phyloP scores from a whole-genome alignment of 352 stramenopile genomes.

The Phytopythium delawarense region DNA sequence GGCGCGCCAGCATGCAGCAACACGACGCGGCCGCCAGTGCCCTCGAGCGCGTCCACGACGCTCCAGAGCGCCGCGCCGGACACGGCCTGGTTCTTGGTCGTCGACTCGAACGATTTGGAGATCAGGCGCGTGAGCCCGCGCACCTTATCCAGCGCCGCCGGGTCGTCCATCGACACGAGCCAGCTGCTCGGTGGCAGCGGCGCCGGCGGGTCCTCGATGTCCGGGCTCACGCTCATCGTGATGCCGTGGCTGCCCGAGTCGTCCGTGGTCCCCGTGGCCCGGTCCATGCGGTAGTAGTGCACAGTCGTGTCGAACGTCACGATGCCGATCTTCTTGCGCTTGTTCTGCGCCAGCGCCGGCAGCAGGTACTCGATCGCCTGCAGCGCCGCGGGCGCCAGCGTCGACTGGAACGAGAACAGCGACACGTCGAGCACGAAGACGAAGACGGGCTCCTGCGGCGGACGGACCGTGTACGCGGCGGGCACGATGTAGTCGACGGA shows the following conservation, averaged over 20 bases:
- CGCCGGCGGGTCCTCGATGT: constrained; percentile 76
- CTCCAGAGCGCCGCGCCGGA: constrained; percentile 75
- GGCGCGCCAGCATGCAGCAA: constrained; percentile 76
- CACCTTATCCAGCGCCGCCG: constrained; percentile 64
- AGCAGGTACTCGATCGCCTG: constrained; percentile 80
- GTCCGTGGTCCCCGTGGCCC: constrained; percentile 14
- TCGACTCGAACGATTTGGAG: constrained; percentile 58
- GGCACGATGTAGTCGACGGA: constrained; percentile 87
- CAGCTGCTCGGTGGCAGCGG: constrained; percentile 71
- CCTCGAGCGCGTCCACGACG: constrained; percentile 62
- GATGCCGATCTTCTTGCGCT: constrained; percentile 86
- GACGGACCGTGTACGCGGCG: constrained; percentile 74
- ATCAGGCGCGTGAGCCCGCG: constrained; percentile 66
- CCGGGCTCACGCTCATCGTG: constrained; percentile 70
- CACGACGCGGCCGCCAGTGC: constrained; percentile 61
- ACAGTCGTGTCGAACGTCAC: constrained; percentile 81
- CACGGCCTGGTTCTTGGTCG: constrained; percentile 74
- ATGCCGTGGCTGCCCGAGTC: constrained; percentile 40
- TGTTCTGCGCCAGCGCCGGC: constrained; percentile 69
- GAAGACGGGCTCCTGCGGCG: constrained; percentile 81
- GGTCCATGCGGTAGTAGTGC: constrained; percentile 86
- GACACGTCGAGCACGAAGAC: constrained; percentile 88
- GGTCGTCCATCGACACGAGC: constrained; percentile 82
- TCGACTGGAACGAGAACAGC: constrained; percentile 78
- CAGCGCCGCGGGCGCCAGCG: constrained; percentile 51